Evolutionary conservation across 345 rosid genomes (phyloP).

Genomic region (Syzygium grande): DNA sequence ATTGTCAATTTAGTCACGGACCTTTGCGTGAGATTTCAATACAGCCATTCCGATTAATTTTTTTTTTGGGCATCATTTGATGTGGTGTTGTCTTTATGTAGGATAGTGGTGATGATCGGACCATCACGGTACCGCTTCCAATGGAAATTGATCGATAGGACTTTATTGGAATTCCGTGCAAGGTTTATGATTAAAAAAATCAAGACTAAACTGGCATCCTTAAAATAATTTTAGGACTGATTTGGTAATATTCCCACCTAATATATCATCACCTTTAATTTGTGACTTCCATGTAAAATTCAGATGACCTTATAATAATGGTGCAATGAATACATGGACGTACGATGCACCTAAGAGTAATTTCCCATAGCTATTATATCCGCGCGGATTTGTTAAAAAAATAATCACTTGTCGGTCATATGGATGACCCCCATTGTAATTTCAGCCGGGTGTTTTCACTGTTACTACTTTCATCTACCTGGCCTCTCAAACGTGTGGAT

Average conservation of each 20-base stretch:
- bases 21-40: neutral
- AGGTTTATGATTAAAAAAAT: neutral
- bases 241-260: neutral
- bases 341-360: neutral
- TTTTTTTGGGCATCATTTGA: fast-evolving
- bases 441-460: too few relatives aligned
- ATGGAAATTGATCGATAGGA: fast-evolving
- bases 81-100: neutral
- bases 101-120: neutral
- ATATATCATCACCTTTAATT: neutral
- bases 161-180: fast-evolving
- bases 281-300: neutral
- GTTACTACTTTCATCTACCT: too few relatives aligned
- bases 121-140: fast-evolving
- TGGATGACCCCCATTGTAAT: too few relatives aligned
- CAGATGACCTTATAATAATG: neutral
- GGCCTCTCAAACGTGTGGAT: too few relatives aligned
- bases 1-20: fast-evolving
- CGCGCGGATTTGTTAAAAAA: neutral
- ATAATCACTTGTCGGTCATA: too few relatives aligned
- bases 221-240: neutral
- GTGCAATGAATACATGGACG: neutral
- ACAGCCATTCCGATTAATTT: neutral
- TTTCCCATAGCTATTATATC: neutral
- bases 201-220: fast-evolving